Evolutionary conservation across 23 red algal genomes (phyloP).

Genomic region (Gracilaria gracilis): DNA sequence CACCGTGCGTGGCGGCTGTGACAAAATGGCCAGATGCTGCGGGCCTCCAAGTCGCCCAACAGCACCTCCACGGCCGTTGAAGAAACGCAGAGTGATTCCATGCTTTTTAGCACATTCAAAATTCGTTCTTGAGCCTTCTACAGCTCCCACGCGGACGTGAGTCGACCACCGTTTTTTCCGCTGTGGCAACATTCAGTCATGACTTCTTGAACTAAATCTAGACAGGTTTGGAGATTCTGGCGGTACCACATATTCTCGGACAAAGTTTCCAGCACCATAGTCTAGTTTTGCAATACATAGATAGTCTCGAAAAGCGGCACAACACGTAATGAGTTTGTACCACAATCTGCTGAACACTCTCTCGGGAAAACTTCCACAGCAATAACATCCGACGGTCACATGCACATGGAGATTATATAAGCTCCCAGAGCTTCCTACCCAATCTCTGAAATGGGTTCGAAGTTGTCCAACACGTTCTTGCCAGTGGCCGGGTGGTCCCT

Average conservation of each 20-base stretch:
- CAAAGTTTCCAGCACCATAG: conserved; percentile 75
- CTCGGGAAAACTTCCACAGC: conserved; percentile 94
- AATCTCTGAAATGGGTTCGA: conserved; percentile 79
- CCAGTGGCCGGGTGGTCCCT: conserved; percentile 67
- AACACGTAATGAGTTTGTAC: conserved; percentile 73
- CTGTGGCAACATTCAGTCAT: conserved; percentile 97
- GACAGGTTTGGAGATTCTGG: conserved; percentile 63
- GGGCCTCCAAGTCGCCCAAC: conserved; percentile 96
- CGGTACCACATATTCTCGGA: conserved; percentile 84
- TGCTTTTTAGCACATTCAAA: conserved; percentile 84
- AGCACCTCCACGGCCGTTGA: conserved; percentile 94
- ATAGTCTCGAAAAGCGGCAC: conserved; percentile 99
- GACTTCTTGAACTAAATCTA: conserved; percentile 93
- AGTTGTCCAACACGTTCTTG: conserved; percentile 89
- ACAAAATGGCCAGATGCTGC: conserved; percentile 98
- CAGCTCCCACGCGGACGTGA: conserved; percentile 98
- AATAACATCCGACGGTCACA: conserved; percentile 93
- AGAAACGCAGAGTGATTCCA: conserved; percentile 94
- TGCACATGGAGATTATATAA: conserved; percentile 99
- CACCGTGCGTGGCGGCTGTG: conserved; percentile 95
- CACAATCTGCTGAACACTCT: conserved; percentile 68
- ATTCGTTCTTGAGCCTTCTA: conserved; percentile 95
- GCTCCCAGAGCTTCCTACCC: conserved; percentile 89
- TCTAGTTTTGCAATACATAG: conserved; percentile 69
- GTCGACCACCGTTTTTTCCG: conserved; percentile 96